Base-by-base conservation (phyloP, 2,329 filamentous ascomycete genomes). In the Alternaria sp. region DNA sequence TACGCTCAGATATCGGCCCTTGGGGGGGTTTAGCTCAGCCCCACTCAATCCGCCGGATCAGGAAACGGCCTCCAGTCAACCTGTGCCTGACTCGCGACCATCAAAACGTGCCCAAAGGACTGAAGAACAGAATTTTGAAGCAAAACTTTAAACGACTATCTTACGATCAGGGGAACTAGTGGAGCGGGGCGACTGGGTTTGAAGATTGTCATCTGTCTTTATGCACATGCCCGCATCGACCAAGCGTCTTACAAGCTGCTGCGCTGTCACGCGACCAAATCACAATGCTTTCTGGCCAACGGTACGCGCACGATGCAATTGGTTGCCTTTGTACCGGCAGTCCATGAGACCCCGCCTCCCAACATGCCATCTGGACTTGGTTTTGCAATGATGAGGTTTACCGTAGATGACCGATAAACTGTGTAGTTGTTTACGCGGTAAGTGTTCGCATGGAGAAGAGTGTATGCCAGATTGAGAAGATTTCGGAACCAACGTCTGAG, bases 271-370 rank as follows among this genome's bases (percentile, higher is more conserved):
- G 68, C 72, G 72, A 75, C 70, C 69, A 66, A 26, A 59, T 51
- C 46, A 53, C 46, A 26, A 31, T 53, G 52, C 36, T 53, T 46
- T 36, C 51, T 58, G 57, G 55, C 71, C 69, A 73, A 48, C 44
- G 44, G 31, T 48, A 21, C 44, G 63, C 61, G 70, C 72, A 77
- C 72, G 63, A 74, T 78, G 65, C 77, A 48, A 29, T 48, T 48
- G 14, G 31, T 48, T 21, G 76, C 54, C 72, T 78, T 63, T 73
- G 77, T 54, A 66, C 74, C 9, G 65, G 65, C 61, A 74, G 72
- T 60, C 14, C 54, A 68, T 41, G 75, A 80, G 65, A 79, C 37
- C 69, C 73, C 34, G 70, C 75, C 46, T 69, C 80, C 39, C 66
- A 66, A 24, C 61, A 62, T 24, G 79, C 80, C 26, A 24, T 46